These are phyloP conservation scores for Pseudotulostoma volvatum DNA, from an alignment of 495 filamentous ascomycete genomes.

Conservation along the genomic window DNA sequence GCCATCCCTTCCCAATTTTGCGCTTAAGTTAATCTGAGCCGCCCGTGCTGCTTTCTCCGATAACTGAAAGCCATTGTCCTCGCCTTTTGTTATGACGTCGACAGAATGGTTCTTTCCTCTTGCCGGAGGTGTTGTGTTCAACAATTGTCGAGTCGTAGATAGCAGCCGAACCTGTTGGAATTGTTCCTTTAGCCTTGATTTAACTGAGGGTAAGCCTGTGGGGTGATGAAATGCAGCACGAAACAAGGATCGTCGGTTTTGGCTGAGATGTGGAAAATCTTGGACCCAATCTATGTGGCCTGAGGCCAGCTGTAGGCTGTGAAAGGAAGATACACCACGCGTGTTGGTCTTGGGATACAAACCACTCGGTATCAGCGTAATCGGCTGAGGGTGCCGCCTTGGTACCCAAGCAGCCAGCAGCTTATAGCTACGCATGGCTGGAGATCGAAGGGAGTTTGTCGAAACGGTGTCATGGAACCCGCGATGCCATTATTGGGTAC, in stretches of 20 bases:
- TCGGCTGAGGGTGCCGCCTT: slow-evolving; percentile 18
- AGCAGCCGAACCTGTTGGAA: slow-evolving; percentile 15
- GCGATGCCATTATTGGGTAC: no score
- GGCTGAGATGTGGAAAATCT: no score
- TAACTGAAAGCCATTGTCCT: slow-evolving; percentile 42
- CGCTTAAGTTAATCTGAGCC: slow-evolving; percentile 78
- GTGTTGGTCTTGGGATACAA: no score
- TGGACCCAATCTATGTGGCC: no score
- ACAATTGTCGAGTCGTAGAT: slow-evolving; percentile 13
- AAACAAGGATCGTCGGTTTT: no score
- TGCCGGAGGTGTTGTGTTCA: slow-evolving; percentile 14
- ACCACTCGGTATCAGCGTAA: no score
- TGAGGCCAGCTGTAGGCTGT: no score
- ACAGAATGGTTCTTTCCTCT: slow-evolving; percentile 5
- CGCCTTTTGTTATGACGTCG: slow-evolving; percentile 23
- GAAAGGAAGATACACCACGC: no score
- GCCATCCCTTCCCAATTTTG: slow-evolving; percentile 69
- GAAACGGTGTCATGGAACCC: no score
- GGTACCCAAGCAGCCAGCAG: slow-evolving; percentile 21
- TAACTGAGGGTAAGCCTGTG: no score
- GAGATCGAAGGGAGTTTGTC: slow-evolving; percentile 8
- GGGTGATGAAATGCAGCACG: no score
- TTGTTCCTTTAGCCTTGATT: no score
- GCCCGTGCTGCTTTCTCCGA: slow-evolving; percentile 73
- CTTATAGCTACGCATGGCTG: slow-evolving; percentile 29